Conservation (phyloP, 148 eudicot species). For the Amaranthus hypochondriacus region DNA sequence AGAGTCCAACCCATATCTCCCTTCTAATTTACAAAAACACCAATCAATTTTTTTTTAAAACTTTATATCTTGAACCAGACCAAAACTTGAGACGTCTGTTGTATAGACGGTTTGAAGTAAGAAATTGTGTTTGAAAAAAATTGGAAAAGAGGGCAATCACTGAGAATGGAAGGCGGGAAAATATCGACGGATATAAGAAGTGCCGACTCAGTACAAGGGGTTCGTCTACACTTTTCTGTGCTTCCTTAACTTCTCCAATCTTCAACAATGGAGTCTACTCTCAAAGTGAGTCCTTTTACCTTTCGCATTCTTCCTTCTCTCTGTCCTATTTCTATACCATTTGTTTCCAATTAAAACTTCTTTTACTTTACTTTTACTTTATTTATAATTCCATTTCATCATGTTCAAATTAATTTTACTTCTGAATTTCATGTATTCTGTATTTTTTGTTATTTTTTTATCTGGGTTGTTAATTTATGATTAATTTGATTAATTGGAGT, state of each 20-base stretch:
- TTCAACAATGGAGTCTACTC: conserved; percentile 27
- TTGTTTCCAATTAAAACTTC: neutral
- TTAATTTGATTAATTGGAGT: neutral
- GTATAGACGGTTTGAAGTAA: no score
- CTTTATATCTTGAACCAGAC: no score
- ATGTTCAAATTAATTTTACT: neutral
- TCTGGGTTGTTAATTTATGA: neutral
- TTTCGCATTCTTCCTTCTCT: neutral
- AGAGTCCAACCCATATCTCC: no score
- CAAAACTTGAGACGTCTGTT: no score
- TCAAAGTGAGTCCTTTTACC: conserved; percentile 28
- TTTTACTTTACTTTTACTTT: neutral
- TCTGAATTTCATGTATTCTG: neutral
- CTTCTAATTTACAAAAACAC: no score
- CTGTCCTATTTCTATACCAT: neutral
- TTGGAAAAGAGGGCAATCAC: no score
- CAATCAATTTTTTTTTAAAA: no score
- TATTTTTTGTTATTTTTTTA: neutral
- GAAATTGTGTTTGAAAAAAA: no score
- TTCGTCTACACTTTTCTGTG: neutral
- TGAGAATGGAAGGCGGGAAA: no score
- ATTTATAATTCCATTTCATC: neutral
- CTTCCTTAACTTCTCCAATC: neutral
- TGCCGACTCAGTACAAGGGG: no score
- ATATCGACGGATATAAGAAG: no score